A percentile compares a stretch with the other conserved stretches of the same genome.
These are phyloP conservation scores for Puccinia coronata DNA, from an alignment of 1,284 basidiomycete species.

Conservation along the genomic window DNA sequence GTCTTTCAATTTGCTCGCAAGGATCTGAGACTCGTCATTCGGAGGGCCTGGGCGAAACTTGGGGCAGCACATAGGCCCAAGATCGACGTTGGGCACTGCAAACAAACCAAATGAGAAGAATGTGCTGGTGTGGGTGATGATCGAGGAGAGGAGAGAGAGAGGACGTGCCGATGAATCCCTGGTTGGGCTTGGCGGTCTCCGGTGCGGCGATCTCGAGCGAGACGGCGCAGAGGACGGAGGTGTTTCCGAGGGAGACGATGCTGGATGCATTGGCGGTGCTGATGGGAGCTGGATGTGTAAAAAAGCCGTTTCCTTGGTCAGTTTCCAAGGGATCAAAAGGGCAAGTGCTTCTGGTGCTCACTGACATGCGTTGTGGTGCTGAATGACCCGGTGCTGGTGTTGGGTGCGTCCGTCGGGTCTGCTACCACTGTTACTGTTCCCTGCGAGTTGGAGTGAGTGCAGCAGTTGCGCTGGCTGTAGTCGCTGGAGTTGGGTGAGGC, in stretches of 20 bases:
- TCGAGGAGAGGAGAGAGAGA: background rate
- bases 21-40: slow-evolving; percentile 81
- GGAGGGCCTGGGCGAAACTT: slow-evolving; percentile 94
- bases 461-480: background rate
- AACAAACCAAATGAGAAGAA: background rate
- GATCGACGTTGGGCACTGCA: slow-evolving; percentile 79
- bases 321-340: too few relatives aligned
- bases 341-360: too few relatives aligned
- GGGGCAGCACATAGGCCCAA: slow-evolving; percentile 86
- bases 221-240: slow-evolving; percentile 86
- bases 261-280: slow-evolving; percentile 86
- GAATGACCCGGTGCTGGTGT: background rate
- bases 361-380: too few relatives aligned
- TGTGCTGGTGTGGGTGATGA: too few relatives aligned
- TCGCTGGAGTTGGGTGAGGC: background rate
- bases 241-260: slow-evolving; percentile 82
- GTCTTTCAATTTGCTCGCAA: slow-evolving; percentile 78
- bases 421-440: too few relatives aligned
- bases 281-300: slow-evolving; percentile 64
- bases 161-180: slow-evolving; percentile 76
- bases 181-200: slow-evolving; percentile 70
- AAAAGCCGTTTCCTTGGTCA: too few relatives aligned
- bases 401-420: background rate
- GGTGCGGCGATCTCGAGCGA: slow-evolving; percentile 93
- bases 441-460: too few relatives aligned